Evolutionary conservation across 176 grass and related monocot species (phyloP).

Genomic region (Guadua angustifolia): DNA sequence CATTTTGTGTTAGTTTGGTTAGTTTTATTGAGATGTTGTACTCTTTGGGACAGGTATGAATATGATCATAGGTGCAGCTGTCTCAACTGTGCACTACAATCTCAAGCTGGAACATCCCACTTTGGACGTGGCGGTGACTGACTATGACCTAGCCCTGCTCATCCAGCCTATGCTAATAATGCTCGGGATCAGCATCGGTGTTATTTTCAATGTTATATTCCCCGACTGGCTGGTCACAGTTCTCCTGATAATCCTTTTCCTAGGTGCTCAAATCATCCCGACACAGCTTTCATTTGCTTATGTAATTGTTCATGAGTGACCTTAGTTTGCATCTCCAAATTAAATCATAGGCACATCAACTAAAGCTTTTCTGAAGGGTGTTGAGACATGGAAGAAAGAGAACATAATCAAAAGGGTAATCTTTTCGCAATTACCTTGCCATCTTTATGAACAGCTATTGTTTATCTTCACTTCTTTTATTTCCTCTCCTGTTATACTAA

Average conservation of each 20-base stretch:
- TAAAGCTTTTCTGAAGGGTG: constrained; percentile 69
- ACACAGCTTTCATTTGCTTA: too few species aligned
- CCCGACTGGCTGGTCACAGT: constrained; percentile 75
- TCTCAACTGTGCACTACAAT: constrained; percentile 80
- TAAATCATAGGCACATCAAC: constrained; percentile 61
- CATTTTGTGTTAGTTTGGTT: too few species aligned
- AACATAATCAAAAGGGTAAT: constrained; percentile 54
- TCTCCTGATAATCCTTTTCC: constrained; percentile 69
- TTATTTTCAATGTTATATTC: constrained; percentile 75
- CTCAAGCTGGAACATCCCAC: constrained; percentile 71
- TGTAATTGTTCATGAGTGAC: too few species aligned
- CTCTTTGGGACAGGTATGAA: constrained; percentile 51
- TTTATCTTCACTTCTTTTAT: too few species aligned
- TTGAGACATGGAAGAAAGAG: constrained; percentile 76
- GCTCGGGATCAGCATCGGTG: constrained; percentile 81
- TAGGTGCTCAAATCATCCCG: constrained; percentile 43
- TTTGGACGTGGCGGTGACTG: constrained; percentile 71
- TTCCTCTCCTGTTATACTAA: too few species aligned
- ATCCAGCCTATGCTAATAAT: constrained; percentile 89
- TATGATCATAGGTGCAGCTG: constrained; percentile 81
- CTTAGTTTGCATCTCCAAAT: neutral
- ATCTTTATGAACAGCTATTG: too few species aligned
- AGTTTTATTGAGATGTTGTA: too few species aligned
- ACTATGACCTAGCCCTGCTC: constrained; percentile 81
- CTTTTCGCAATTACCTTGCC: too few species aligned